These are phyloP conservation scores for Tolypocladium tropicale DNA, from an alignment of 2,329 filamentous ascomycete genomes.

Conservation along the genomic window DNA sequence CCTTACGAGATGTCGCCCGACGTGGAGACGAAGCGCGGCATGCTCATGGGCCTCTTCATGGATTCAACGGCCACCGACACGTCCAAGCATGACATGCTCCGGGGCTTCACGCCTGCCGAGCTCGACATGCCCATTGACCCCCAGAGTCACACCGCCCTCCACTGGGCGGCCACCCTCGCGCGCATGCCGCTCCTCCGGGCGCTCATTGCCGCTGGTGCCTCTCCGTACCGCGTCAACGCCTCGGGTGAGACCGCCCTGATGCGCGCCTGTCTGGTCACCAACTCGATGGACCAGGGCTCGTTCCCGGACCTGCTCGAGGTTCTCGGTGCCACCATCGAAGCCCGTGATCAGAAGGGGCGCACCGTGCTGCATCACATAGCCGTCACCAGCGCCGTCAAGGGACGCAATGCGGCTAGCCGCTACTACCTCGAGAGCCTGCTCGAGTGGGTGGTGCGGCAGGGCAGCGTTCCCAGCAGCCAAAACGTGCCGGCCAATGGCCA, in stretches of 20 bases:
- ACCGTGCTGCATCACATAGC: constrained; percentile 96
- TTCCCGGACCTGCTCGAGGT: constrained; percentile 88
- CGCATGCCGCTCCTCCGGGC: constrained; percentile 73
- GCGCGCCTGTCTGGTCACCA: constrained; percentile 85
- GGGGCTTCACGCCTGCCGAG: constrained; percentile 65
- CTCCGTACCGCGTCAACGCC: constrained; percentile 77
- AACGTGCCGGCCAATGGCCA: constrained; percentile 21
- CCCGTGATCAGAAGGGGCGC: constrained; percentile 77
- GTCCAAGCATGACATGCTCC: constrained; percentile 65
- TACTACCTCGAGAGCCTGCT: constrained; percentile 93
- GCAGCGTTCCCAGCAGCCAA: constrained; percentile 50
- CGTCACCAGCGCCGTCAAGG: constrained; percentile 90
- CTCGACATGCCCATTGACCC: constrained; percentile 88
- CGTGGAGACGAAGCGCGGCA: constrained; percentile 68
- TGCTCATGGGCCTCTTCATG: constrained; percentile 75
- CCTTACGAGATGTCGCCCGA: constrained; percentile 50
- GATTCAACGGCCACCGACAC: constrained; percentile 61
- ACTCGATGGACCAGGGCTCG: constrained; percentile 82
- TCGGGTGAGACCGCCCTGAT: constrained; percentile 89
- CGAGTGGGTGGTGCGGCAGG: constrained; percentile 87
- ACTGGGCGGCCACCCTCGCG: constrained; percentile 92
- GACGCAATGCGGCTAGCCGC: constrained; percentile 79
- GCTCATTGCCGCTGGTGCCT: constrained; percentile 75
- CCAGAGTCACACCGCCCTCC: constrained; percentile 79
- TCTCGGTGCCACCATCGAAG: constrained; percentile 79